A percentile compares a stretch with the other conserved stretches of the same genome.
Evolutionary conservation across 139 green algal genomes (phyloP).

Genomic region (Diplosphaera chodatii): DNA sequence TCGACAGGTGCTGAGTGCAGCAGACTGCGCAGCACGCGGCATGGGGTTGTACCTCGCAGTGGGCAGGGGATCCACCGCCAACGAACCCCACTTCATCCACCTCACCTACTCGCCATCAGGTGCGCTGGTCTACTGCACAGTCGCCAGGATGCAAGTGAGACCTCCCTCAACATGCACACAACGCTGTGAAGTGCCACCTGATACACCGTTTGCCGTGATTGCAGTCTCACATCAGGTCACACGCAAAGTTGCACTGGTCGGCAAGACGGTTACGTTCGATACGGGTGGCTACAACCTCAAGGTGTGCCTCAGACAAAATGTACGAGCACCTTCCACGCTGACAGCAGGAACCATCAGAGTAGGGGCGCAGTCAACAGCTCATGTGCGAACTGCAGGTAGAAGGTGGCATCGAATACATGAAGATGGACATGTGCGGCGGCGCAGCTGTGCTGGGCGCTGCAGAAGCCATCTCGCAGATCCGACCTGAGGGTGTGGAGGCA

Average conservation of each 20-base stretch:
- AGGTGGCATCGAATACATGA: background rate
- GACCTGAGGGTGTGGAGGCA: conserved; percentile 66
- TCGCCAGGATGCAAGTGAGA: too few relatives aligned
- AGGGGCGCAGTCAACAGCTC: too few relatives aligned
- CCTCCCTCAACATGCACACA: too few relatives aligned
- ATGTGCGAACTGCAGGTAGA: background rate
- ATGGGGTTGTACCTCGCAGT: conserved; percentile 96
- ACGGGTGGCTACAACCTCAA: conserved; percentile 98
- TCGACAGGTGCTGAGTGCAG: conserved; percentile 89
- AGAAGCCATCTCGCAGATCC: conserved; percentile 52
- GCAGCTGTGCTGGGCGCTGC: conserved; percentile 79
- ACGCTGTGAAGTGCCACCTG: too few relatives aligned
- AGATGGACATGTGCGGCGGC: conserved; percentile 72
- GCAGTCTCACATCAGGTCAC: conserved; percentile 26
- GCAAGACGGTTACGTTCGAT: conserved; percentile 86
- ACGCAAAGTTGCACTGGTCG: conserved; percentile 71
- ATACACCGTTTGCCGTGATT: too few relatives aligned
- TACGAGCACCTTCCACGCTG: too few relatives aligned
- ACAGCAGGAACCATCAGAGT: too few relatives aligned
- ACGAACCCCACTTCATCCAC: conserved; percentile 96
- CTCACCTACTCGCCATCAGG: conserved; percentile 80
- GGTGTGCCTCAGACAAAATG: too few relatives aligned
- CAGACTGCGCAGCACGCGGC: conserved; percentile 78
- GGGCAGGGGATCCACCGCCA: conserved; percentile 52
- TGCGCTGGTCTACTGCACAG: too few relatives aligned